Conservation (phyloP, 202 grass and related monocot species). For the Schoenoplectus tabernaemontani region DNA sequence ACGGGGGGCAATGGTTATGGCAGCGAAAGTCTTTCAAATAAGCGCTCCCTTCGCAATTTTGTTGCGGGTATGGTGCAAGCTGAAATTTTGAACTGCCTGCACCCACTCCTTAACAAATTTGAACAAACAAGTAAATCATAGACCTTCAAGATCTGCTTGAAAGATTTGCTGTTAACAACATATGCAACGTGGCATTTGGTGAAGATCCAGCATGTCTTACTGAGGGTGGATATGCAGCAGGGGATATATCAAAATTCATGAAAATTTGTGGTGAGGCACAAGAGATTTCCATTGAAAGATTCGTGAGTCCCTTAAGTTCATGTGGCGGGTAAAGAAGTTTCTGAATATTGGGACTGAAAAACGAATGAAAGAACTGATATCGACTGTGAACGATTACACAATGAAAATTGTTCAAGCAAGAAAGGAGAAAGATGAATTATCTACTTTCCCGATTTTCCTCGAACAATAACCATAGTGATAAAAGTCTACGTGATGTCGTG, state of each 20-base stretch:
- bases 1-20: slow-evolving; percentile 38
- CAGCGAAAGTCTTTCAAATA: slow-evolving; percentile 49
- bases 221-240: slow-evolving; percentile 5
- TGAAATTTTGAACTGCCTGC: slow-evolving; percentile 33
- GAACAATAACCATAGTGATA: slow-evolving; percentile 27
- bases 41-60: slow-evolving; percentile 32
- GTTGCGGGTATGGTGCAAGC: slow-evolving; percentile 22
- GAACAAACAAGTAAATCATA: slow-evolving; percentile 13
- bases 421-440: slow-evolving; percentile 19
- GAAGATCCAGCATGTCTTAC: slow-evolving; percentile 41
- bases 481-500: slow-evolving; percentile 39
- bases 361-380: slow-evolving; percentile 30
- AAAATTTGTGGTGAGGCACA: slow-evolving; percentile 36
- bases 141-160: slow-evolving; percentile 42
- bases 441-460: no score
- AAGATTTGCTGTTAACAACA: slow-evolving; percentile 41
- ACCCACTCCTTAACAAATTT: slow-evolving; percentile 27
- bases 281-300: slow-evolving; percentile 28
- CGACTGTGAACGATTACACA: slow-evolving; percentile 32
- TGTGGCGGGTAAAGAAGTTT: slow-evolving; percentile 45
- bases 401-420: slow-evolving; percentile 29
- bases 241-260: slow-evolving; percentile 30
- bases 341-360: slow-evolving; percentile 38
- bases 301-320: slow-evolving; percentile 45
- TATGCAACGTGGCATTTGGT: slow-evolving; percentile 38